These are phyloP conservation scores for Sclerotiophoma versabilis DNA, from an alignment of 2,329 filamentous ascomycete genomes.

Conservation along the genomic window DNA sequence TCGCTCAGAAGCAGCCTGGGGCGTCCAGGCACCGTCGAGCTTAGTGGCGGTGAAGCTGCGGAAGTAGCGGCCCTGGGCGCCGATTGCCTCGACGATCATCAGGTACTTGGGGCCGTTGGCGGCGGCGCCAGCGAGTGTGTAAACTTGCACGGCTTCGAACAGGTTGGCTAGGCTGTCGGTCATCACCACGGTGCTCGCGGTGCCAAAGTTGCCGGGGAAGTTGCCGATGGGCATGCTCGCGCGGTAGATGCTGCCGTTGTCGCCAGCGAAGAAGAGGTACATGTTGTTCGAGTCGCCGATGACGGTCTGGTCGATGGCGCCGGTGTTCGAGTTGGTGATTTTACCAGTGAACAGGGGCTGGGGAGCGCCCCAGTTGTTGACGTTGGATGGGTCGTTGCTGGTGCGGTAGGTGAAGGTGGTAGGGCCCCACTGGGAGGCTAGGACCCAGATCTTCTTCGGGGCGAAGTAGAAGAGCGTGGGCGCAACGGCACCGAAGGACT, in stretches of 20 bases:
- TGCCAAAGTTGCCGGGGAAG: slow-evolving; percentile 68
- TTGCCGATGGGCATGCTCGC: slow-evolving; percentile 67
- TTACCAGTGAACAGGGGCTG: slow-evolving; percentile 65
- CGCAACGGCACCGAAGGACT: slow-evolving; percentile 59
- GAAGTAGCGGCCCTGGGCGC: slow-evolving; percentile 67
- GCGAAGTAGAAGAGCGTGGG: slow-evolving; percentile 69
- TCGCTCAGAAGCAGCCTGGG: slow-evolving; percentile 62
- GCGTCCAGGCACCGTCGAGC: slow-evolving; percentile 65
- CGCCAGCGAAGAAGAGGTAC: slow-evolving; percentile 73
- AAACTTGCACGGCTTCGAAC: slow-evolving; percentile 73
- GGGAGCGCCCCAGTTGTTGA: slow-evolving; percentile 63
- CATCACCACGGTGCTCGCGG: slow-evolving; percentile 58
- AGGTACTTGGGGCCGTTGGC: slow-evolving; percentile 60
- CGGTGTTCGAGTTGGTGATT: slow-evolving; percentile 60
- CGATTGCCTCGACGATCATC: slow-evolving; percentile 72
- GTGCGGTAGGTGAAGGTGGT: slow-evolving; percentile 68
- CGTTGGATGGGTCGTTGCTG: slow-evolving; percentile 63
- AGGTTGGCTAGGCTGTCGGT: slow-evolving; percentile 64
- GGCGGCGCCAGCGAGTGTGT: slow-evolving; percentile 59
- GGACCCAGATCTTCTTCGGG: slow-evolving; percentile 69
- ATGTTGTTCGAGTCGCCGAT: slow-evolving; percentile 68
- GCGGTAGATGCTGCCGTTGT: slow-evolving; percentile 72
- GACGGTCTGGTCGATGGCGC: slow-evolving; percentile 68
- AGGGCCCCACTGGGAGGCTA: slow-evolving; percentile 70
- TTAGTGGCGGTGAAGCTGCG: slow-evolving; percentile 69